Evolutionary conservation across 2,329 filamentous ascomycete genomes (phyloP), one percentile per base, ranked within the genome.

Genomic region (Pseudogymnoascus sp.): DNA sequence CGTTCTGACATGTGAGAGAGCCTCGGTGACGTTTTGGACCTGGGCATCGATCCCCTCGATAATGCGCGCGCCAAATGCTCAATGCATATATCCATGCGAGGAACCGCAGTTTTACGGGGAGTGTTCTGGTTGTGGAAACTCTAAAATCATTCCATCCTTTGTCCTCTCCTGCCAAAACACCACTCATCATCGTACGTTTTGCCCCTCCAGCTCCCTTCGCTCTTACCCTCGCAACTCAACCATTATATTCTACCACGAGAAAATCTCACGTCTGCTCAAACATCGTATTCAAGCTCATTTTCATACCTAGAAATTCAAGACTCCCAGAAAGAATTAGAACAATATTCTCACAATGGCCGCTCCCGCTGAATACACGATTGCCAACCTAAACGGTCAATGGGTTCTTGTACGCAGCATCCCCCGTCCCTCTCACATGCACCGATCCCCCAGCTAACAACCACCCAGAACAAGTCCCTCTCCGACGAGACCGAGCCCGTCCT

Each of bases 401-500:
- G 74, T 77, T 61, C 79, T 86, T 79, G 81, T 82, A 73, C 63
- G 74, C 68, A 29, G 14, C 23, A 36, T n/a, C 23, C 42, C 21
- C 36, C 21, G 18, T 11, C 29, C 45, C 14, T 11, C 11, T 11
- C 36, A 26, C 54, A 63, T 12, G 11, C 31, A 60, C 18, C 59
- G 40, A 51, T 45, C 34, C 12, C 37, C 21, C 26, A 16, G 39
- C 51, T 63, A 60, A 40, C 62, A 40, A 16, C 31, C 11, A 67
- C 34, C 11, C 68, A 87, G 85, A 86, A 88, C 76, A 84, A 85
- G 73, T 75, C 76, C 64, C 74, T 86, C 67, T 86, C 84, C 65
- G 82, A 85, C 68, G 75, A 81, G 65, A 76, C 81, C 31, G 84
- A 87, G 62, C 72, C 80, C 1, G 77, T 88, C 65, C 81, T 90